Base-by-base conservation (phyloP, 495 filamentous ascomycete genomes). In the Tuber magnatum region DNA sequence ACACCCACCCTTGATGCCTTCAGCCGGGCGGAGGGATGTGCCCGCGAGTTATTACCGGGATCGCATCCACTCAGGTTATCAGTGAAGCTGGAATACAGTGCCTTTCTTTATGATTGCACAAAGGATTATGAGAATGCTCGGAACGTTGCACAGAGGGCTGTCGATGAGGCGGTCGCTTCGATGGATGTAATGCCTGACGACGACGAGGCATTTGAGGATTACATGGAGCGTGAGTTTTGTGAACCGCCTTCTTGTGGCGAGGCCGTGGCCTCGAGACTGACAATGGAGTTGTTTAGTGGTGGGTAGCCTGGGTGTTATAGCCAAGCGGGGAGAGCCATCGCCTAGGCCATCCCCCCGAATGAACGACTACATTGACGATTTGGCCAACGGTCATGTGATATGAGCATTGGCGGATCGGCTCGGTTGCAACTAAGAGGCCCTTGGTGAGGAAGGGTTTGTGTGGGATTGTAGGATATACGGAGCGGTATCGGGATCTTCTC, bases 151-250 rank as follows among this genome's bases (percentile, higher is more conserved):
- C 91, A 92, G 81, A 88, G 89, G 48, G 92, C 94, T 44, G 93
- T 98, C 71, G 89, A 91, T 39, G 93, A 97, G 79, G 94, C 97
- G 2, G 97, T 97, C 82, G 92, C 92, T 71, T 92, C 93, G 16
- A 88, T 90, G 71, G 94, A 97, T 84, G 93, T 91, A 41, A 94
- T 98, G 89, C 92, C 94, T 72, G 94, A 97, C 80, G 93, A 94
- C 41, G 56, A 65, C 28, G 77, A 79, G 32, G 84, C 85, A 68
- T 88, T 88, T 74, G 85, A 87, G 35, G 87, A 87, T 77, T 87
- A 86, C 0, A 84, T 85, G 69, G 83, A 83, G 71, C 70, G 80
- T 82, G 61, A 74, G 77, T 70, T 68, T 43, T 68, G 61, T 51
- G 32, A 18, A 40, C 69, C 40, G 12, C 42, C 69, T 22, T 35